These are phyloP conservation scores for Mucor saturninus DNA, from an alignment of 371 early-diverging fungal genomes.

Conservation along the genomic window DNA sequence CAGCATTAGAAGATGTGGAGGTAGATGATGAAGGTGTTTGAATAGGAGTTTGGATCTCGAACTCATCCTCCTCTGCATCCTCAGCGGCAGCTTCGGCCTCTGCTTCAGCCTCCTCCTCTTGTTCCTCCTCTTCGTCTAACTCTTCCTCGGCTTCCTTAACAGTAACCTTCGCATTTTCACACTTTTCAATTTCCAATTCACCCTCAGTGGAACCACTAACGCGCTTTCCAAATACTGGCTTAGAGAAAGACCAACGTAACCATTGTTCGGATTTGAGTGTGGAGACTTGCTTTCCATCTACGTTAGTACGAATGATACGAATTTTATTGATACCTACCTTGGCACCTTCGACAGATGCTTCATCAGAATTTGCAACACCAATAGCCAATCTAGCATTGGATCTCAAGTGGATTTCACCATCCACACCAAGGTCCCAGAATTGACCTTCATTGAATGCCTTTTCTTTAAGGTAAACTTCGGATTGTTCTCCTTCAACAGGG, in stretches of 20 bases:
- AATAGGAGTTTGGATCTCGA: conserved; percentile 24
- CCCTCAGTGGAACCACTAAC: not conserved
- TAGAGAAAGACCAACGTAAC: conserved; percentile 47
- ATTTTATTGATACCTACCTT: conserved; percentile 41
- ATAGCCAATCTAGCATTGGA: conserved; percentile 41
- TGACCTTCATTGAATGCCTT: conserved; percentile 38
- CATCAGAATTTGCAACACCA: conserved; percentile 31
- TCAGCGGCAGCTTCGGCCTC: conserved; percentile 27
- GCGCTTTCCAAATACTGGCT: conserved; percentile 43
- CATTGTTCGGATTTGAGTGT: conserved; percentile 40
- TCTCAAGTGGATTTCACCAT: conserved; percentile 50
- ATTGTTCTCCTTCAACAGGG: conserved; percentile 36
- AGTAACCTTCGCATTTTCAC: conserved; percentile 31
- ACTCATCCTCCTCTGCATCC: conserved; percentile 15
- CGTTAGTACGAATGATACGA: conserved; percentile 27
- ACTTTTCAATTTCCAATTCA: conserved; percentile 30
- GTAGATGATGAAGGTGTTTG: conserved; percentile 31
- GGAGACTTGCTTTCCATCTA: conserved; percentile 29
- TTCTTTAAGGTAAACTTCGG: conserved; percentile 36
- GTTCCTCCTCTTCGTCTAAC: conserved; percentile 34
- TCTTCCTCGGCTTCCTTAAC: conserved; percentile 39
- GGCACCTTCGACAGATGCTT: conserved; percentile 41
- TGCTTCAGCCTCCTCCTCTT: conserved; percentile 30
- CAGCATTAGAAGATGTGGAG: conserved; percentile 5
- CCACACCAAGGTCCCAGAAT: conserved; percentile 44